Evolutionary conservation across 345 rosid genomes (phyloP), one percentile per base, ranked within the genome.

Genomic region (Nephelium lappaceum): DNA sequence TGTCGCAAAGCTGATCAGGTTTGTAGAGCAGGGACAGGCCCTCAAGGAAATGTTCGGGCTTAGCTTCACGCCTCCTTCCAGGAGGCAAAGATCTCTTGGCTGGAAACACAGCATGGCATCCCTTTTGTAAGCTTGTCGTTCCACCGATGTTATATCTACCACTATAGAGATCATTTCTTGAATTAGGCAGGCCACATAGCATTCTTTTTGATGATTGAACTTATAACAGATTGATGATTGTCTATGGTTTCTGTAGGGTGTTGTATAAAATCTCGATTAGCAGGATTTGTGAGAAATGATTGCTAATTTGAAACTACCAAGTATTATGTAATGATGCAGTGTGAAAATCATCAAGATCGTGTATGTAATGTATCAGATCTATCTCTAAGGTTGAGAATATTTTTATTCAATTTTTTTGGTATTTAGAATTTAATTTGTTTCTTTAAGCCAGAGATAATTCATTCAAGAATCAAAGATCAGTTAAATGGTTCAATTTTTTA

Each of bases 31-130:
- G 72, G 99, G 97, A 38, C 83, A 85, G 25, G 95, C 90, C 38
- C 86, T 90, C 45, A 94, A 94, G 85, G 97, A 89, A 83, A 92
- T 91, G 97, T 91, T 94, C 67, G 97, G 99, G 8, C 93, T 94
- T 65, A 94, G 94, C 85, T 94, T 96, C 86, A 85, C 95, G 10
- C 90, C 95, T 31, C 89, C 91, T 3, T 80, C 80, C 66, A 69
- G 85, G 49, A 85, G 83, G 75, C 82, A 91, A 61, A 90, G 85
- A 83, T 89, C 93, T 38, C 84, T 72, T 63, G 88, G 92, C 49
- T 93, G 99, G 99, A 88, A 88, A 67, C 82, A 87, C 85, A 88
- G 92, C 90, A 92, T 79, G 87, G 79, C 87, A 60, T 79, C 91
- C 58, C 89, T 87, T 69, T 36, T 86, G 71, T 93, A 82, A 87